Percentiles rank a stretch among this genome's conserved stretches.
phyloP scores from a whole-genome alignment of 2,329 filamentous ascomycete species.

The Aaosphaeria arxii region DNA sequence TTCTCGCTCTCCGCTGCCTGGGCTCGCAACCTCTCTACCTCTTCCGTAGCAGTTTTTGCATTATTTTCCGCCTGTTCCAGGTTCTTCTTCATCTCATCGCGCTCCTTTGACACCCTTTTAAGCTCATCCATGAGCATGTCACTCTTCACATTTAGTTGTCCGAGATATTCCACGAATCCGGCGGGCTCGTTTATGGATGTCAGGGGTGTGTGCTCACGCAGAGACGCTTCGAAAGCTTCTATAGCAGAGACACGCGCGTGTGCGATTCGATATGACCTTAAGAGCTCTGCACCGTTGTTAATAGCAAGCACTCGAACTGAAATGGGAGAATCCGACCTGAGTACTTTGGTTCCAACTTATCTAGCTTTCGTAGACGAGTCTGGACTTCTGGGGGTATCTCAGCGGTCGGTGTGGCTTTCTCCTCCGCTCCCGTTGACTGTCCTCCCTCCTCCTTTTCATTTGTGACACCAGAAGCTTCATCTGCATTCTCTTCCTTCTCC shows the following conservation, averaged over 20 bases:
- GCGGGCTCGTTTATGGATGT: constrained; percentile 83
- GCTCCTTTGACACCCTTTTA: constrained; percentile 79
- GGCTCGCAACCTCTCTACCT: constrained; percentile 56
- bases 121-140: constrained; percentile 95
- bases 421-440: constrained; percentile 20
- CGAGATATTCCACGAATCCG: constrained; percentile 84
- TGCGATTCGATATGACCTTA: constrained; percentile 88
- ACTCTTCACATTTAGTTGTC: constrained; percentile 77
- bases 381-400: constrained; percentile 74
- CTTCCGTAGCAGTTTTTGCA: constrained; percentile 59
- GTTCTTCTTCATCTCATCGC: constrained; percentile 76
- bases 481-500: constrained; percentile 32
- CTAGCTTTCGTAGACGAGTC: constrained; percentile 76
- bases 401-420: constrained; percentile 27
- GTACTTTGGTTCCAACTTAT: constrained; percentile 85
- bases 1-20: constrained; percentile 25
- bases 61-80: constrained; percentile 66
- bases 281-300: constrained; percentile 60
- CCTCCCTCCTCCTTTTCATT: constrained; percentile 29
- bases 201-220: constrained; percentile 89
- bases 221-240: constrained; percentile 86
- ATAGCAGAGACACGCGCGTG: constrained; percentile 83
- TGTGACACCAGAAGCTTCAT: constrained; percentile 17
- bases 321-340: constrained; percentile 55
- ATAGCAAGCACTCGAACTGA: constrained; percentile 3